A percentile compares a stretch with the other conserved stretches of the same genome.
These are phyloP conservation scores for Rutstroemia sp. DNA, from an alignment of 2,329 filamentous ascomycete species.

Conservation along the genomic window DNA sequence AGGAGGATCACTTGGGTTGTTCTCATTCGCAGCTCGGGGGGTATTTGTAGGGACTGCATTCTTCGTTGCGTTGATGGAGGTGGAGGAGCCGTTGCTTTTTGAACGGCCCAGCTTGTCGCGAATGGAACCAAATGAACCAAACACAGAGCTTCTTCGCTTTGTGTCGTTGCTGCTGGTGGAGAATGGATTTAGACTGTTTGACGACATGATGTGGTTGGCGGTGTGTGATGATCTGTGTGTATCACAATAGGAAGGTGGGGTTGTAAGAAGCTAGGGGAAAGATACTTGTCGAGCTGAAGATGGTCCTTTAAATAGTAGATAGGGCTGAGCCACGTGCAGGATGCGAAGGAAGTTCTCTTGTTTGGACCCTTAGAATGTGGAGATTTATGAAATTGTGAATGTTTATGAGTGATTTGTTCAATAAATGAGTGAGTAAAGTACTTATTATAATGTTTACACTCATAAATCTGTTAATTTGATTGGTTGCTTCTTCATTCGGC, in stretches of 20 bases:
- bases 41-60: not conserved
- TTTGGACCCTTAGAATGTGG: too few species aligned
- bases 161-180: not conserved
- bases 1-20: not conserved
- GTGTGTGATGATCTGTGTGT: not conserved
- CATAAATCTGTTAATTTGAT: too few species aligned
- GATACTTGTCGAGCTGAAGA: conserved; percentile 12
- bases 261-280: not conserved
- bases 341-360: not conserved
- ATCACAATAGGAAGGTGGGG: conserved; percentile 7
- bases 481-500: too few species aligned
- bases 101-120: not conserved
- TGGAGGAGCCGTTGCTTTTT: not conserved
- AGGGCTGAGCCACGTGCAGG: conserved; percentile 1
- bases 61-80: not conserved
- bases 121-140: not conserved
- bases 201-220: conserved; percentile 1
- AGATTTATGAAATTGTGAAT: too few species aligned
- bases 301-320: not conserved
- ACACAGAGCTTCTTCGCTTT: not conserved
- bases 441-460: too few species aligned
- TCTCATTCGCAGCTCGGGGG: not conserved
- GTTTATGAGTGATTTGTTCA: too few species aligned
- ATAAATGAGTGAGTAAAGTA: too few species aligned
- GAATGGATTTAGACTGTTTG: not conserved